phyloP scores from a whole-genome alignment of 345 rosid species.

The Populus euphratica region DNA sequence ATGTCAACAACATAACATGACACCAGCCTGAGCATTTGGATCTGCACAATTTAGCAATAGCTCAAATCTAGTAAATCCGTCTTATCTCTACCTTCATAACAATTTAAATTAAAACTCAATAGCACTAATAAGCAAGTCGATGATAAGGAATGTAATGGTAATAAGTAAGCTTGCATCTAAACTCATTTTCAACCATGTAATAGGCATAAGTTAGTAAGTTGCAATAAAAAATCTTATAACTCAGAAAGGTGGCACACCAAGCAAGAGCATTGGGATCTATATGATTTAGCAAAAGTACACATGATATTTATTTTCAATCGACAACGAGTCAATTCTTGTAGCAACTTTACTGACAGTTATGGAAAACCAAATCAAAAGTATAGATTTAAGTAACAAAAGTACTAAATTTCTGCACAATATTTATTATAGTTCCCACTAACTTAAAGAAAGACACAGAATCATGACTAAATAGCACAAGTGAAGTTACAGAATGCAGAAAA shows the following conservation, averaged over 20 bases:
- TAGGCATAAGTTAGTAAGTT: neutral
- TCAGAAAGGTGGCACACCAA: neutral
- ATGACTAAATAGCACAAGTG: neutral
- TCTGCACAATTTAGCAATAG: neutral
- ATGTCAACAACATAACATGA: neutral
- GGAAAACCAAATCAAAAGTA: neutral
- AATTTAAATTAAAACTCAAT: neutral
- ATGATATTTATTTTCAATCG: neutral
- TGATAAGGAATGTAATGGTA: neutral
- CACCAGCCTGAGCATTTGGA: neutral
- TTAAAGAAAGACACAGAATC: neutral
- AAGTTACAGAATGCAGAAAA: neutral
- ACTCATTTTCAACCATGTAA: neutral
- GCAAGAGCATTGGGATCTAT: neutral
- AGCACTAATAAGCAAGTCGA: neutral
- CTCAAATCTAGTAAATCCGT: neutral
- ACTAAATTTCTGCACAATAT: neutral
- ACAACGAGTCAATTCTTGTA: neutral
- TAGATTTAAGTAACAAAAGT: neutral
- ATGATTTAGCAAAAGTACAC: neutral
- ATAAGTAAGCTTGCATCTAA: neutral
- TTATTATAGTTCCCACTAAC: neutral
- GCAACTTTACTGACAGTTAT: neutral
- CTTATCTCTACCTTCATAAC: neutral
- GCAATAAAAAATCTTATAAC: neutral